These are phyloP conservation scores for Skeletonema costatum DNA, from an alignment of 108 stramenopile species.

Conservation along the genomic window DNA sequence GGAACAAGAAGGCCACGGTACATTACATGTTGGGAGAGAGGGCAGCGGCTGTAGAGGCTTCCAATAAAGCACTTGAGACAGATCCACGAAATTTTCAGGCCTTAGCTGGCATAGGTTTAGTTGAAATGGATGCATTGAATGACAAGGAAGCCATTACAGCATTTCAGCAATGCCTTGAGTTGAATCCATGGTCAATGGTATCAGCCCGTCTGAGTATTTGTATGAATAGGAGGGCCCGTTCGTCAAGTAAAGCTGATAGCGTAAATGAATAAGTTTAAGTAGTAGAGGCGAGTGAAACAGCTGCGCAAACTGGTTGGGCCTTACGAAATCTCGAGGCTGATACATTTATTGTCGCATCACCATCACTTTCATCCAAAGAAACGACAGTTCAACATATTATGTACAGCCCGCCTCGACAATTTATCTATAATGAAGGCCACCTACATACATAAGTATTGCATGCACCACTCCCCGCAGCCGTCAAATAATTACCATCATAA, in stretches of 20 bases:
- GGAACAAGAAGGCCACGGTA: slow-evolving; percentile 60
- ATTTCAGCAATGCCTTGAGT: slow-evolving; percentile 63
- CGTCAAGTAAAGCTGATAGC: not conserved
- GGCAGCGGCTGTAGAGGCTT: slow-evolving; percentile 54
- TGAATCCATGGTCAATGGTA: slow-evolving; percentile 80
- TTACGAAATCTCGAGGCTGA: no score
- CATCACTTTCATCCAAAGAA: no score
- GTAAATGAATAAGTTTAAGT: not conserved
- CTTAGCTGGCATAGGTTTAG: slow-evolving; percentile 71
- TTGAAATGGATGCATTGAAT: slow-evolving; percentile 60
- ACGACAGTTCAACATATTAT: no score
- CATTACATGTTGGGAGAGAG: slow-evolving; percentile 65
- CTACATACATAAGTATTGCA: no score
- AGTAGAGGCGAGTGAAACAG: no score
- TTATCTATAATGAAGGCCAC: no score
- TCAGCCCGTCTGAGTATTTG: slow-evolving; percentile 61
- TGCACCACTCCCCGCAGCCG: no score
- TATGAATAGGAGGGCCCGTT: not conserved
- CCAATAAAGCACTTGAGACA: slow-evolving; percentile 57
- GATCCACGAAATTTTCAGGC: slow-evolving; percentile 71
- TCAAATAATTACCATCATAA: no score
- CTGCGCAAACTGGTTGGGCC: no score
- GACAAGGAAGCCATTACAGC: slow-evolving; percentile 46
- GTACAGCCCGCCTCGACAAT: no score
- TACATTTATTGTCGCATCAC: no score